These are phyloP conservation scores for Globisporangium viniferum DNA, from an alignment of 352 stramenopile species.

Conservation along the genomic window DNA sequence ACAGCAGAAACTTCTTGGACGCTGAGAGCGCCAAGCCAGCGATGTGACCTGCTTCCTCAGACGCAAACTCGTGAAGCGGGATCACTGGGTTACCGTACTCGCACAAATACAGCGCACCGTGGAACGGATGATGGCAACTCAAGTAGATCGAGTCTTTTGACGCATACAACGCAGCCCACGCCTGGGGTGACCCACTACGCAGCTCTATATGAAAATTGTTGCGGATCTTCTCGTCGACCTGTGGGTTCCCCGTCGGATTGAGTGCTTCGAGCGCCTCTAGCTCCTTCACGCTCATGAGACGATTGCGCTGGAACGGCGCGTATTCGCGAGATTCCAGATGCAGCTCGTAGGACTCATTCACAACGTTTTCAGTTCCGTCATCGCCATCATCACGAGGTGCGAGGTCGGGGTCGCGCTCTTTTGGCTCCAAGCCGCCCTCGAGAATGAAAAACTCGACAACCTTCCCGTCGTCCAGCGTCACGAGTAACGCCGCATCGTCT, in stretches of 20 bases:
- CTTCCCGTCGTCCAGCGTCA: constrained; percentile 50
- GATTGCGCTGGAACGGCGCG: constrained; percentile 38
- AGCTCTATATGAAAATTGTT: constrained; percentile 49
- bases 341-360: constrained; percentile 52
- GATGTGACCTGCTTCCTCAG: constrained; percentile 32
- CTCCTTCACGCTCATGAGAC: constrained; percentile 49
- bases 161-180: constrained; percentile 43
- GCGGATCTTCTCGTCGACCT: constrained; percentile 46
- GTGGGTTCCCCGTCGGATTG: constrained; percentile 33
- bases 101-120: constrained; percentile 33
- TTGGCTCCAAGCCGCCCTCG: constrained; percentile 21
- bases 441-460: constrained; percentile 72
- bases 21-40: constrained; percentile 38
- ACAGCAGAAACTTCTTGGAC: constrained; percentile 71
- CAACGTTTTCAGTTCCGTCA: constrained; percentile 15
- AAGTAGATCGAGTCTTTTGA: constrained; percentile 39
- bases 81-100: constrained; percentile 24
- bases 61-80: constrained; percentile 42
- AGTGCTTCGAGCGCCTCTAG: constrained; percentile 42
- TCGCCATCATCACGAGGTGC: constrained; percentile 13
- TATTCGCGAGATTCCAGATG: constrained; percentile 39
- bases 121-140: constrained; percentile 38
- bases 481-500: constrained; percentile 64
- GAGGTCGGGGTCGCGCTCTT: constrained; percentile 2
- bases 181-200: constrained; percentile 19